phyloP scores from a whole-genome alignment of 148 eudicot species.

The Pouteria glomerata region DNA sequence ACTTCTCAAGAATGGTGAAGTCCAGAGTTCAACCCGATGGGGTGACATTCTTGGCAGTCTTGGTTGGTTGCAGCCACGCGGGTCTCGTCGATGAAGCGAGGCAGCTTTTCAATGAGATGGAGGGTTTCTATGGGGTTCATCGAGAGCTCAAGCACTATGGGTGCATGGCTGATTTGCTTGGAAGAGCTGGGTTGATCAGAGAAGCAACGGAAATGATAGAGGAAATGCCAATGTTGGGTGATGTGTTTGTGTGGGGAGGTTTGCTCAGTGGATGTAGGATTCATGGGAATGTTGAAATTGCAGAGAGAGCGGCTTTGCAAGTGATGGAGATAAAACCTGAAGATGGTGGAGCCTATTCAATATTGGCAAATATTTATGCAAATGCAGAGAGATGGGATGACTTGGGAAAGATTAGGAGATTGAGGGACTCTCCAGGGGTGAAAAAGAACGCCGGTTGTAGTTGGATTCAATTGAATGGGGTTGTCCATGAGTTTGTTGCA shows the following conservation, averaged over 20 bases:
- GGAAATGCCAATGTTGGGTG: conserved; percentile 62
- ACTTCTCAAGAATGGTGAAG: conserved; percentile 55
- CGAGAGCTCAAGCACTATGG: conserved; percentile 84
- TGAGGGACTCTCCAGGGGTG: conserved; percentile 44
- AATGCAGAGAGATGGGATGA: conserved; percentile 73
- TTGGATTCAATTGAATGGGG: conserved; percentile 53
- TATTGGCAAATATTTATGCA: conserved; percentile 69
- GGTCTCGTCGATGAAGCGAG: conserved; percentile 65
- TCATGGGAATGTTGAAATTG: conserved; percentile 63
- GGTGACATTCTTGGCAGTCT: conserved; percentile 61
- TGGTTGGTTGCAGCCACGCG: conserved; percentile 79
- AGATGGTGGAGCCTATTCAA: conserved; percentile 75
- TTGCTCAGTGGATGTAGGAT: conserved; percentile 77
- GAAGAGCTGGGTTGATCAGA: conserved; percentile 63
- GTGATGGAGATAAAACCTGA: conserved; percentile 56
- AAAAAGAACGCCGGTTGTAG: conserved; percentile 74
- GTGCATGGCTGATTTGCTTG: conserved; percentile 82
- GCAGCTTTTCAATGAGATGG: conserved; percentile 48
- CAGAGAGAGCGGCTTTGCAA: conserved; percentile 56
- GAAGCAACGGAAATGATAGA: conserved; percentile 71
- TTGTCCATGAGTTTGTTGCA: conserved; percentile 59
- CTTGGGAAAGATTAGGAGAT: conserved; percentile 44
- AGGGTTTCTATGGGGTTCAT: conserved; percentile 37
- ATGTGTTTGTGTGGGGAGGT: conserved; percentile 74
- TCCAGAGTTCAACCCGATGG: conserved; percentile 58